A percentile compares a stretch with the other conserved stretches of the same genome.
These are phyloP conservation scores for Brassica balearica DNA, from an alignment of 441 rosid genomes.

Conservation along the genomic window DNA sequence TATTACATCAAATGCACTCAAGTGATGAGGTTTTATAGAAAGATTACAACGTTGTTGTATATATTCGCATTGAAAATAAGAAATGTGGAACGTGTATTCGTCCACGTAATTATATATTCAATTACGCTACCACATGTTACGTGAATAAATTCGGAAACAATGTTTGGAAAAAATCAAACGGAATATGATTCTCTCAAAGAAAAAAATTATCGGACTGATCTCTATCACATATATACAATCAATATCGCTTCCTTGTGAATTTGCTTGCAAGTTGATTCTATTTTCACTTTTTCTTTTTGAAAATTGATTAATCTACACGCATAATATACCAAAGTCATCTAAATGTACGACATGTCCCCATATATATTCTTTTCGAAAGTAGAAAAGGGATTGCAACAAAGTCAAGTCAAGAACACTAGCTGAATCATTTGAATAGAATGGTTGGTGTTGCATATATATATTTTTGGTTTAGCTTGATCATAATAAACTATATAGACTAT, in stretches of 20 bases:
- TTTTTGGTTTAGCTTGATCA: no score
- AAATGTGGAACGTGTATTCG: slow-evolving; percentile 6
- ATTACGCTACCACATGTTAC: no score
- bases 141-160: no score
- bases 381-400: background rate
- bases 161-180: background rate
- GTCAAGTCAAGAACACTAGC: background rate
- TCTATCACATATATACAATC: background rate
- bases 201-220: background rate
- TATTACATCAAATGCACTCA: background rate
- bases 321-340: background rate
- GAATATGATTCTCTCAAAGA: slow-evolving; percentile 34
- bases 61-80: slow-evolving; percentile 17
- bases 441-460: no score
- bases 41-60: slow-evolving; percentile 1
- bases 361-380: background rate
- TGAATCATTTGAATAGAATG: no score
- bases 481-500: background rate
- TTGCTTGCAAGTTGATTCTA: background rate
- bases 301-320: background rate
- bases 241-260: background rate
- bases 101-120: background rate
- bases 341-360: background rate
- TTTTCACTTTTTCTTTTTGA: background rate
- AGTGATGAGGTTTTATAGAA: slow-evolving; percentile 19